phyloP scores from a whole-genome alignment of 2,329 filamentous ascomycete species.

The Cercospora brassicicola region DNA sequence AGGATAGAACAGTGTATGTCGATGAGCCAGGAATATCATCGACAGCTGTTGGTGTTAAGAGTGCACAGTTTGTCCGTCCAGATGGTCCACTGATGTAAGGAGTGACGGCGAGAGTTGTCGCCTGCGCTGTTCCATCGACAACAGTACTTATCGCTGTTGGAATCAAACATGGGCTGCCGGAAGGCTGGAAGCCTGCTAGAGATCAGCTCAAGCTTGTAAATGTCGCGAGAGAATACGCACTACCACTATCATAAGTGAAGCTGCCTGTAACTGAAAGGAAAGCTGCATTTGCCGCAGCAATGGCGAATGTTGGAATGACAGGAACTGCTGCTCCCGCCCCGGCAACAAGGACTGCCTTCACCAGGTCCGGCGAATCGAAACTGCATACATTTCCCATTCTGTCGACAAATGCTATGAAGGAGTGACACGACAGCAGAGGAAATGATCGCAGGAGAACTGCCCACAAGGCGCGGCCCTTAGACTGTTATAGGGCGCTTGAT shows the following conservation, averaged over 20 bases:
- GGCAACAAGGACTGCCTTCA: background rate
- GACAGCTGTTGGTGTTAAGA: background rate
- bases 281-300: constrained; percentile 2
- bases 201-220: background rate
- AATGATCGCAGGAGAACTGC: background rate
- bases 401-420: background rate
- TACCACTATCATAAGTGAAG: background rate
- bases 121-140: background rate
- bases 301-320: constrained; percentile 5
- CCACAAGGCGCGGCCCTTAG: background rate
- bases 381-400: constrained; percentile 11
- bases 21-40: background rate
- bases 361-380: constrained; percentile 9
- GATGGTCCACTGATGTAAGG: background rate
- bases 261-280: constrained; percentile 7
- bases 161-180: background rate
- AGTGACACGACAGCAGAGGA: background rate
- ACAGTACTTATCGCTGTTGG: background rate
- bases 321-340: background rate
- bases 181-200: background rate
- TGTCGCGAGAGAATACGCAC: background rate
- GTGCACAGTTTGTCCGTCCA: background rate
- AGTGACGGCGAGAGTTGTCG: background rate
- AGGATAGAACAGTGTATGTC: constrained; percentile 5
- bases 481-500: background rate